Percentiles rank a stretch among this genome's conserved stretches.
phyloP scores from a whole-genome alignment of 2,329 filamentous ascomycete genomes.

The Aspergillus intermedius region DNA sequence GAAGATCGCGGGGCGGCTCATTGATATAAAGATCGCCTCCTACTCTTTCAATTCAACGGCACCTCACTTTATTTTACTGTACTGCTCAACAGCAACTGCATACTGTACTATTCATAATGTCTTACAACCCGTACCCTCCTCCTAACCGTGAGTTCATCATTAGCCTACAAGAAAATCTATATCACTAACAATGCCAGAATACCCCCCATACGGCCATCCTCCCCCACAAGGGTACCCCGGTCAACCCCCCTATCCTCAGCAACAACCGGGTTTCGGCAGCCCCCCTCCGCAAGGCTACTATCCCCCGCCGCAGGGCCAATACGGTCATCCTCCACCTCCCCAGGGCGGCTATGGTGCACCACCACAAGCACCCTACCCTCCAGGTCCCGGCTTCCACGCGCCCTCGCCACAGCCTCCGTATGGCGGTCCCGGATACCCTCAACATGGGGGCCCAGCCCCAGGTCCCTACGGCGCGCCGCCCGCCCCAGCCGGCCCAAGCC shows the following conservation, averaged over 20 bases:
- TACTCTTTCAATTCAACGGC: neutral
- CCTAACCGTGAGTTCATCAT: slow-evolving; percentile 1
- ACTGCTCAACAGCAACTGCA: neutral
- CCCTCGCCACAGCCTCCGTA: slow-evolving; percentile 12
- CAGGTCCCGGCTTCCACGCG: slow-evolving; percentile 7
- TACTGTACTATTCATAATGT: slow-evolving; percentile 1
- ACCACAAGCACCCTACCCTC: slow-evolving; percentile 9
- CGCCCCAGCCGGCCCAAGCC: slow-evolving; percentile 3
- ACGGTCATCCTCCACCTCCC: slow-evolving; percentile 30
- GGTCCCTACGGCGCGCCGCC: slow-evolving; percentile 24
- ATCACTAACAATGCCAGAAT: slow-evolving; percentile 4
- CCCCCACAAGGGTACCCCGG: no score
- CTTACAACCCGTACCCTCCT: slow-evolving; percentile 4
- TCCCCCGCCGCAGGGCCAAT: slow-evolving; percentile 20
- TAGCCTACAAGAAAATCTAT: neutral
- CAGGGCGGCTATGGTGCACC: slow-evolving; percentile 24
- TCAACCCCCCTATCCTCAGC: slow-evolving; percentile 19
- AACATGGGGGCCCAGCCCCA: slow-evolving; percentile 17
- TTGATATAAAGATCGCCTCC: neutral
- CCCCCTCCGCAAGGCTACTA: slow-evolving; percentile 21
- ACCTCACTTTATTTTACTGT: neutral
- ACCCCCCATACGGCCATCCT: slow-evolving; percentile 17
- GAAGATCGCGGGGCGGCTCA: neutral
- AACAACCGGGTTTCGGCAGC: slow-evolving; percentile 11
- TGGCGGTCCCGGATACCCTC: slow-evolving; percentile 18